Base-by-base conservation (phyloP, 768 basidiomycete species). In the Leccinum pellstonianum region DNA sequence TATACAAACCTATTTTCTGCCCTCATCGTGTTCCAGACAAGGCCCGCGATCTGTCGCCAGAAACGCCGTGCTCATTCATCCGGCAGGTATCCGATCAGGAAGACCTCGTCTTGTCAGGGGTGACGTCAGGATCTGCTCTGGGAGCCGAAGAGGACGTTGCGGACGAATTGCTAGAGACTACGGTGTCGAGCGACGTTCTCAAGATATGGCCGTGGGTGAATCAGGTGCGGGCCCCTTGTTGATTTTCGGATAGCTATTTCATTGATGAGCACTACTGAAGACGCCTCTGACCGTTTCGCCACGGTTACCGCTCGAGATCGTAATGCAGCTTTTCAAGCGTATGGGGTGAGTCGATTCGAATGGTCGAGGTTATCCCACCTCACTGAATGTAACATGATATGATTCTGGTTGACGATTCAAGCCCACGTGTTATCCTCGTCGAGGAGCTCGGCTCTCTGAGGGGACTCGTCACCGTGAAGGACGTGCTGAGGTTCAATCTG, bases 281-380 rank as follows among this genome's bases (percentile, higher is more conserved):
- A 96, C 94, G 0, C 95, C 96, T 1, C 82, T 99, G 68, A 94
- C 92, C 0, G 95, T 97, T 11, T 89, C 94, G 6, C 89, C 94
- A 1, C 91, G 92, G 63, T 81, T 97, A 43, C 94, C 95, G 1
- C 79, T 99, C 47, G 97, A 99, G 73, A 94, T 98, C 56, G 93
- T 95, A 8, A 93, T 97, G 90, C 94, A 99, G 70, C 77, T 99
- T 27, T 99, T 98, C 81, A 93, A 96, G 71, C 84, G 93, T 50
- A 92, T 99, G 90, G 97, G 97, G 97, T 97, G 68, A 66, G 93
- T 80, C 14, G 1, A 17, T 64, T 48, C 47, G 53, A 19, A 35
- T 63, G 4, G 19, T 50, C 19, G 10, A 8, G 1, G 15, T n/a
- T 27, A 31, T 48, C 48, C 25, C 12, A 49, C 14, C 1, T 3